Conservation (phyloP, 495 filamentous ascomycete species). For the Daldinia caldariorum region DNA sequence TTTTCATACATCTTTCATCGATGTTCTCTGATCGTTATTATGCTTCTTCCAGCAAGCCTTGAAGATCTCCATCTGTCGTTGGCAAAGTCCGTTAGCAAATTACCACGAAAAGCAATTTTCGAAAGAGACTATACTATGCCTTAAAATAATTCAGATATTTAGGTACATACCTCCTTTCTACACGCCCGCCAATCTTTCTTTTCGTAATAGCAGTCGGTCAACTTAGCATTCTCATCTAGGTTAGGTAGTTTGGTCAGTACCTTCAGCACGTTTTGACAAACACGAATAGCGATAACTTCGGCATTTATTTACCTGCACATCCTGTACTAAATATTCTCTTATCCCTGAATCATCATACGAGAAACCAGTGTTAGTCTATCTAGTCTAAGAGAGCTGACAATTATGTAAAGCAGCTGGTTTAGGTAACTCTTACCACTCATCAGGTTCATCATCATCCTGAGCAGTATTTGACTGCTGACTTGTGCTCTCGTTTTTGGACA, state of each 20-base stretch:
- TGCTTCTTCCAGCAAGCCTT: constrained; percentile 92
- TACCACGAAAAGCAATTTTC: constrained; percentile 18
- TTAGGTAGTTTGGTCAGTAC: constrained; percentile 10
- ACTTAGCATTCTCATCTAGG: constrained; percentile 88
- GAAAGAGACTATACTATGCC: not conserved
- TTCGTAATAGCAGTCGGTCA: constrained; percentile 95
- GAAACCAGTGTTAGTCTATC: constrained; percentile 21
- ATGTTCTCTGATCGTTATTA: constrained; percentile 85
- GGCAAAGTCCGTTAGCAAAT: constrained; percentile 31
- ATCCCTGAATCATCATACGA: constrained; percentile 61
- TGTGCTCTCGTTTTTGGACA: constrained; percentile 62
- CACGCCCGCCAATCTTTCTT: constrained; percentile 97
- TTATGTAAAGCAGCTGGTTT: not conserved
- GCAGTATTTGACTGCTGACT: constrained; percentile 50
- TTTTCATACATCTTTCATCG: constrained; percentile 72
- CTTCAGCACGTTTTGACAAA: constrained; percentile 7
- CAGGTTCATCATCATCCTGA: constrained; percentile 84
- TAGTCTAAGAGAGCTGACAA: not conserved
- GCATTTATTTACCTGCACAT: constrained; percentile 74
- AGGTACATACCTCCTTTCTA: constrained; percentile 78
- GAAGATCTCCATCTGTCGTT: constrained; percentile 86
- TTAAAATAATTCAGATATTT: not conserved
- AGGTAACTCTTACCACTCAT: constrained; percentile 79
- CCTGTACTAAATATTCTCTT: constrained; percentile 98
- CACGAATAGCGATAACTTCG: not conserved